phyloP scores from a whole-genome alignment of 176 grass and related monocot species.

The maize (Zea mays) region DNA sequence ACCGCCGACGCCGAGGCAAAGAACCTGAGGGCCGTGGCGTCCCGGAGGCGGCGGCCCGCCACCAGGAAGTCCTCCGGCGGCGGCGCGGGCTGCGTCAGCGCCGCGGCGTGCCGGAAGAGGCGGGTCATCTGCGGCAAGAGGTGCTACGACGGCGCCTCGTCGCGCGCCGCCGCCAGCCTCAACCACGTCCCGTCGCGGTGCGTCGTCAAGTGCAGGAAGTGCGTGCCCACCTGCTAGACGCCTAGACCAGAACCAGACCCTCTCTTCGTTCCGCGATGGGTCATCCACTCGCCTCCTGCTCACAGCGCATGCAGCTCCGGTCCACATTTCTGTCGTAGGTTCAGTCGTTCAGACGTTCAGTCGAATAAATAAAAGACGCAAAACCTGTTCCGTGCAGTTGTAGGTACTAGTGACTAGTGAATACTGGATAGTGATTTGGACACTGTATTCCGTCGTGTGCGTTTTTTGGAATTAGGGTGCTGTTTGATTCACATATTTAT shows the following conservation, averaged over 20 bases:
- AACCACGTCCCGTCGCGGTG: constrained; percentile 51
- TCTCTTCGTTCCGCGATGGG: not conserved
- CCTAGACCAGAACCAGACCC: not conserved
- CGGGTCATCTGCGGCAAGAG: constrained; percentile 73
- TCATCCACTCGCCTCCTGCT: too few relatives aligned
- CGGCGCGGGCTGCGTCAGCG: constrained; percentile 49
- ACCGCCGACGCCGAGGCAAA: not conserved
- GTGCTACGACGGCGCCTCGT: constrained; percentile 45
- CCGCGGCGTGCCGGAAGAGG: constrained; percentile 58
- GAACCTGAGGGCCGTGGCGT: constrained; percentile 25
- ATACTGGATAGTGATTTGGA: too few relatives aligned
- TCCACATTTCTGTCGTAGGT: too few relatives aligned
- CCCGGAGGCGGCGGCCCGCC: constrained; percentile 14
- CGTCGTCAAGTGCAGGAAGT: constrained; percentile 79
- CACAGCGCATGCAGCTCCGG: too few relatives aligned
- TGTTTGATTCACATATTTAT: too few relatives aligned
- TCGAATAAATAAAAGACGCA: too few relatives aligned
- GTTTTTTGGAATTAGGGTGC: too few relatives aligned
- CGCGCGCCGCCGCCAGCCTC: not conserved
- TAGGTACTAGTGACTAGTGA: too few relatives aligned
- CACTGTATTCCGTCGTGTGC: too few relatives aligned
- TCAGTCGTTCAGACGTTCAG: too few relatives aligned
- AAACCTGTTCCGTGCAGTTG: too few relatives aligned
- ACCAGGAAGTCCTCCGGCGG: not conserved
- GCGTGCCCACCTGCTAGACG: constrained; percentile 81